Percentiles rank a stretch among this genome's conserved stretches.
These are phyloP conservation scores for Amanita rubescens DNA, from an alignment of 768 basidiomycete species.

Conservation along the genomic window DNA sequence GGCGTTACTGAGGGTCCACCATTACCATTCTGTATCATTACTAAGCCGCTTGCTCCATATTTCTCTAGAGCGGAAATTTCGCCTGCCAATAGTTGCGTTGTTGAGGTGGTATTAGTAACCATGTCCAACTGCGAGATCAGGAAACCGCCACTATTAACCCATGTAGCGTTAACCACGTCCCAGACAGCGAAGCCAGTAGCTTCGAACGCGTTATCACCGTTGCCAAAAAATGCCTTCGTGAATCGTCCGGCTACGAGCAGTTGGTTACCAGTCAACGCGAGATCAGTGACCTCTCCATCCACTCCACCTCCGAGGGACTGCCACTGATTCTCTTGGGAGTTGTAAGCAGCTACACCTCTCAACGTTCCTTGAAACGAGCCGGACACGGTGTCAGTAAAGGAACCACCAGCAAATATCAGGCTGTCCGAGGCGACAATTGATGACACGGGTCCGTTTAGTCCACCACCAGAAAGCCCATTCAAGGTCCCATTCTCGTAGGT, in stretches of 20 bases:
- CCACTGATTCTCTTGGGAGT: slow-evolving; percentile 63
- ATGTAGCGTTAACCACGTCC: slow-evolving; percentile 50
- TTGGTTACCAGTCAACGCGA: slow-evolving; percentile 42
- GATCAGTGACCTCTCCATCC: slow-evolving; percentile 61
- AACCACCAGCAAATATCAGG: slow-evolving; percentile 78
- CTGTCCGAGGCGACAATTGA: slow-evolving; percentile 58
- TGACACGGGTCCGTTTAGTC: slow-evolving; percentile 74
- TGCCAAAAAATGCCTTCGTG: slow-evolving; percentile 31
- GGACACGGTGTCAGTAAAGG: slow-evolving; percentile 64
- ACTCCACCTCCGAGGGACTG: slow-evolving; percentile 62
- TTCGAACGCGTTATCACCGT: slow-evolving; percentile 23
- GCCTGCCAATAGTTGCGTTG: slow-evolving; percentile 64
- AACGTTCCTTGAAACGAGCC: slow-evolving; percentile 47
- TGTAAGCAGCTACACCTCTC: slow-evolving; percentile 61
- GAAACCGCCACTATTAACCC: slow-evolving; percentile 74
- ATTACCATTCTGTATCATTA: slow-evolving; percentile 61
- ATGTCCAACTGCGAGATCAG: slow-evolving; percentile 64
- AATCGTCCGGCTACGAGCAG: slow-evolving; percentile 75
- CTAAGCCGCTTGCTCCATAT: slow-evolving; percentile 76
- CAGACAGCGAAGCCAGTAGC: slow-evolving; percentile 69
- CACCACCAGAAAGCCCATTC: slow-evolving; percentile 46
- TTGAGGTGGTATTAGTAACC: slow-evolving; percentile 56
- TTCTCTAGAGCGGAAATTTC: slow-evolving; percentile 46
- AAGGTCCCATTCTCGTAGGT: slow-evolving; percentile 57
- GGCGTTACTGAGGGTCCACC: slow-evolving; percentile 51